Percentiles rank a stretch among this genome's conserved stretches.
phyloP scores from a whole-genome alignment of 257 asterid genomes.

The Fraxinus anomala region DNA sequence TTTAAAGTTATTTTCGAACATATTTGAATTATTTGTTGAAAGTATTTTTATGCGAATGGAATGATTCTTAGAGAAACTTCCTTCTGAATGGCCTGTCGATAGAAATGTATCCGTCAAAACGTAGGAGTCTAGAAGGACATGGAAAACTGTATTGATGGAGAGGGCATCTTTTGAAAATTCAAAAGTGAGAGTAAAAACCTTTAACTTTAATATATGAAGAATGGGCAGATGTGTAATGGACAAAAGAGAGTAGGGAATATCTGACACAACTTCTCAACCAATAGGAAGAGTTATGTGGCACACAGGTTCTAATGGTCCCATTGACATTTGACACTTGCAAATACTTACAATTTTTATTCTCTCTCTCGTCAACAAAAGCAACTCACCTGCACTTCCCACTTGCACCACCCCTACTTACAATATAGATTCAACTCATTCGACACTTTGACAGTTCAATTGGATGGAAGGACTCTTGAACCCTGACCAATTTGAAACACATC shows the following conservation, averaged over 20 bases:
- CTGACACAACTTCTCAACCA: slow-evolving; percentile 43
- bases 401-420: neutral
- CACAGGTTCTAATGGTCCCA: slow-evolving; percentile 38
- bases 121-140: slow-evolving; percentile 3
- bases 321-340: slow-evolving; percentile 6
- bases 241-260: slow-evolving; percentile 23
- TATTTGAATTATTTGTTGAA: too few species aligned
- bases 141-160: neutral
- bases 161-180: slow-evolving; percentile 34
- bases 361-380: slow-evolving; percentile 61
- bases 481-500: too few species aligned
- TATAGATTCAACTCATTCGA: too few species aligned
- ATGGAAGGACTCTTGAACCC: too few species aligned
- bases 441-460: too few species aligned
- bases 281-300: slow-evolving; percentile 53
- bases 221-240: neutral
- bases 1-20: too few species aligned
- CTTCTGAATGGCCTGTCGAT: too few species aligned
- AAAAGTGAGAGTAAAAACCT: neutral
- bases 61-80: too few species aligned
- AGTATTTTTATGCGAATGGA: too few species aligned
- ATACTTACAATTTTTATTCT: neutral
- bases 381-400: slow-evolving; percentile 28
- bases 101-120: neutral
- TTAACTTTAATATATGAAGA: neutral